These are phyloP conservation scores for Uronychia binucleata DNA, from an alignment of 73 alveolate genomes.

Conservation along the genomic window DNA sequence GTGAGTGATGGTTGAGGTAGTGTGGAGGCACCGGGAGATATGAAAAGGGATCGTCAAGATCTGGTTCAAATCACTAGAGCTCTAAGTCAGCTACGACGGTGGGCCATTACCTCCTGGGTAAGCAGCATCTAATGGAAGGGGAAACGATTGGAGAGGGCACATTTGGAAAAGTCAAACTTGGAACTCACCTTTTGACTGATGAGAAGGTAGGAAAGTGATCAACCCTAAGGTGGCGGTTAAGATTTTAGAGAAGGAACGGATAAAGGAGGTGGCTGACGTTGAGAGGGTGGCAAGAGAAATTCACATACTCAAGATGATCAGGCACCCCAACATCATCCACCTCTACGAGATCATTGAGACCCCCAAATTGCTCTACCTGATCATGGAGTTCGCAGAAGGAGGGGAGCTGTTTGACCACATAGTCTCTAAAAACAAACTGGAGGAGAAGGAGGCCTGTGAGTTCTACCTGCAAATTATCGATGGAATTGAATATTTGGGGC, in stretches of 20 bases:
- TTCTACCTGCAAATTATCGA: slow-evolving; percentile 69
- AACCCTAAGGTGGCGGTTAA: slow-evolving; percentile 29
- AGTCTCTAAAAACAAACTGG: slow-evolving; percentile 21
- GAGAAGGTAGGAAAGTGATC: neutral
- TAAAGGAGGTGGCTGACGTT: slow-evolving; percentile 61
- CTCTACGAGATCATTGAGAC: slow-evolving; percentile 58
- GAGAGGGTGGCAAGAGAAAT: slow-evolving; percentile 81
- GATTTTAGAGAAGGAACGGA: slow-evolving; percentile 18
- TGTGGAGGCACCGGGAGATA: neutral
- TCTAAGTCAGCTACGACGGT: neutral
- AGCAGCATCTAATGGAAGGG: slow-evolving; percentile 5
- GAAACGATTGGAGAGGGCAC: slow-evolving; percentile 87
- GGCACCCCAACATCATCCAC: slow-evolving; percentile 58
- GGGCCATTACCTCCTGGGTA: neutral
- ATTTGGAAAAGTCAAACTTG: slow-evolving; percentile 79
- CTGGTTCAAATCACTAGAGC: neutral
- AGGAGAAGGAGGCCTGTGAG: slow-evolving; percentile 70
- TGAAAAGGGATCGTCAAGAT: neutral
- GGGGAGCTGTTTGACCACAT: slow-evolving; percentile 47
- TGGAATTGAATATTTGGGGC: slow-evolving; percentile 71
- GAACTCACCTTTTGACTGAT: slow-evolving; percentile 27
- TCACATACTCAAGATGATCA: slow-evolving; percentile 68
- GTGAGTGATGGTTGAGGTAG: no score
- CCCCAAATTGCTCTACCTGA: slow-evolving; percentile 1
- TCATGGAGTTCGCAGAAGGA: slow-evolving; percentile 41